phyloP scores from a whole-genome alignment of 805 yeast species.

The Cyberlindnera xishuangbannaensis region DNA sequence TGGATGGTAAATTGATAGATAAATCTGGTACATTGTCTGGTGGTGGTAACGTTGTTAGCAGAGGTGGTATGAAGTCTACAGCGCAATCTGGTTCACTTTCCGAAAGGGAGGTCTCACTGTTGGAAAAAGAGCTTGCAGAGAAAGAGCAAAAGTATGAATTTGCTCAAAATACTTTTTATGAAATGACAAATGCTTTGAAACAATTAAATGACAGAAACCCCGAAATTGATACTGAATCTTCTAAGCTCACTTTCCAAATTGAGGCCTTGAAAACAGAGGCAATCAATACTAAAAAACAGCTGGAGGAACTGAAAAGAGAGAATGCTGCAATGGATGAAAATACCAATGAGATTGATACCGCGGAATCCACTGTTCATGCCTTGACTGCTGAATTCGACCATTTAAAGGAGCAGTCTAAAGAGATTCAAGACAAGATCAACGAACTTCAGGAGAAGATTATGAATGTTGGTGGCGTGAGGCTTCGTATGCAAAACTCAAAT shows the following conservation, averaged over 20 bases:
- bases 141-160: conserved; percentile 50
- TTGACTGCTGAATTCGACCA: conserved; percentile 36
- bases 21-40: conserved; percentile 95
- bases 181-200: conserved; percentile 55
- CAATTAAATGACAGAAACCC: conserved; percentile 64
- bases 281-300: conserved; percentile 37
- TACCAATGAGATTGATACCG: conserved; percentile 34
- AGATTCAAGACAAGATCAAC: conserved; percentile 50
- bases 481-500: conserved; percentile 72
- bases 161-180: conserved; percentile 44
- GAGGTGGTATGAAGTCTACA: conserved; percentile 67
- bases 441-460: conserved; percentile 69
- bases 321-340: conserved; percentile 19
- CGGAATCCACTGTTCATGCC: conserved; percentile 27
- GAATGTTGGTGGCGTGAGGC: conserved; percentile 86
- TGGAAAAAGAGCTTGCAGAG: conserved; percentile 45
- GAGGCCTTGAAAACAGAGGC: conserved; percentile 52
- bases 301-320: conserved; percentile 31
- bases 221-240: conserved; percentile 54
- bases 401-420: conserved; percentile 49
- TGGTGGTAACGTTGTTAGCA: conserved; percentile 70
- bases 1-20: conserved; percentile 89
- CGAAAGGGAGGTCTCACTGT: conserved; percentile 48
- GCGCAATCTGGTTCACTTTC: conserved; percentile 38
- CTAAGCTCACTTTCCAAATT: conserved; percentile 58